phyloP scores from a whole-genome alignment of 2,329 filamentous ascomycete species.

The Fusarium zealandicum region DNA sequence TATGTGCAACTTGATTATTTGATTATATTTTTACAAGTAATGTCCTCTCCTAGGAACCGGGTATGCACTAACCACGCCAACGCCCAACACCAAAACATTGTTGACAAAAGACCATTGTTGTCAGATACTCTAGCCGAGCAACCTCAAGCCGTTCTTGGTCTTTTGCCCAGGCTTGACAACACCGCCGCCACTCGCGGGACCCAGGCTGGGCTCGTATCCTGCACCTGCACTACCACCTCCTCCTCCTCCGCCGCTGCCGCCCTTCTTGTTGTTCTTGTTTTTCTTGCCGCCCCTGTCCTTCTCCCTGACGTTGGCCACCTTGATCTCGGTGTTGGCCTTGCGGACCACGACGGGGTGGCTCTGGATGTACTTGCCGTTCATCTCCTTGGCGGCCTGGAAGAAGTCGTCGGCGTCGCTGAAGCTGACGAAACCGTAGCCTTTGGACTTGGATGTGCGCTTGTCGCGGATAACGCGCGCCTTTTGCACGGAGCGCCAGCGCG shows the following conservation, averaged over 20 bases:
- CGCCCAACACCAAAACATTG: conserved; percentile 29
- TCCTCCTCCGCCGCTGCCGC: conserved; percentile 40
- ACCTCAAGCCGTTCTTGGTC: conserved; percentile 70
- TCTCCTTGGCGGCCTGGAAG: conserved; percentile 94
- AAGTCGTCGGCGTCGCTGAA: conserved; percentile 96
- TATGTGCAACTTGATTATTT: neutral
- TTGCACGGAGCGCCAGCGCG: conserved; percentile 84
- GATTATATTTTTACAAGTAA: neutral
- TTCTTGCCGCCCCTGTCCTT: conserved; percentile 53
- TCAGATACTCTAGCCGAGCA: conserved; percentile 58
- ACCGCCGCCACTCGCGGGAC: conserved; percentile 58
- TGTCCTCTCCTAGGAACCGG: neutral
- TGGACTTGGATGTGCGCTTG: conserved; percentile 95
- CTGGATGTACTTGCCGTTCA: conserved; percentile 99
- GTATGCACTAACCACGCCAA: conserved; percentile 23
- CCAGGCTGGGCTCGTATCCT: conserved; percentile 59
- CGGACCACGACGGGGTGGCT: conserved; percentile 90
- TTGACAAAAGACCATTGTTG: neutral
- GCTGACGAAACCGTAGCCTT: conserved; percentile 95
- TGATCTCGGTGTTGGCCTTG: conserved; percentile 91
- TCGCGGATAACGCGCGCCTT: conserved; percentile 95
- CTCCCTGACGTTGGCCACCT: conserved; percentile 73
- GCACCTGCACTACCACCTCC: conserved; percentile 41
- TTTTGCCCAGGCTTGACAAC: conserved; percentile 69
- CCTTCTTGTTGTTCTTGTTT: conserved; percentile 49